A percentile compares a stretch with the other conserved stretches of the same genome.
Conservation (phyloP, 345 rosid genomes). For the Xanthoceras sorbifolium region DNA sequence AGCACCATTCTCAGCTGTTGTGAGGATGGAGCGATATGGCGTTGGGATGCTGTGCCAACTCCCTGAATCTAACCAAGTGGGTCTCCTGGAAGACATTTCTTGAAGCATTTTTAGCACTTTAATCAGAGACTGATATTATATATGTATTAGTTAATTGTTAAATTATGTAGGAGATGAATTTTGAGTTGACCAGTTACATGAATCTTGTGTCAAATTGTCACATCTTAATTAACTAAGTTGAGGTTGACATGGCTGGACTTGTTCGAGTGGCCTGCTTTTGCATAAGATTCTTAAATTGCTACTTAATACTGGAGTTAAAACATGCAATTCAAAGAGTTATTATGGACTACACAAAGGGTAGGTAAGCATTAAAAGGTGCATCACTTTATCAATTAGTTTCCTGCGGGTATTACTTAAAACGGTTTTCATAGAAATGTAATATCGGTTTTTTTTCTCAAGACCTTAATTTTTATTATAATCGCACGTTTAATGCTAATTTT, state of each 20-base stretch:
- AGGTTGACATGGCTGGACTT: not conserved
- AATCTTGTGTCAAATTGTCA: not conserved
- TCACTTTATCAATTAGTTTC: too few species aligned
- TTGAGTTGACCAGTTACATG: not conserved
- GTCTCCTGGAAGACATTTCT: not conserved
- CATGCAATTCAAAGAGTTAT: not conserved
- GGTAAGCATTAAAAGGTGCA: too few species aligned
- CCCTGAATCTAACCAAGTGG: slow-evolving; percentile 17
- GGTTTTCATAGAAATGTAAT: too few species aligned
- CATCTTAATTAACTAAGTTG: not conserved
- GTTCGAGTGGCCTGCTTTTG: not conserved
- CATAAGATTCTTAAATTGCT: too few species aligned
- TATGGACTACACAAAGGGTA: too few species aligned
- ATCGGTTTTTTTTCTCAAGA: too few species aligned
- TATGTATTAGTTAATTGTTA: not conserved
- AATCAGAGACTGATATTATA: not conserved
- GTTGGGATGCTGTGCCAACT: slow-evolving; percentile 71
- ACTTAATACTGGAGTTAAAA: not conserved
- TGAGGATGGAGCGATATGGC: slow-evolving; percentile 95
- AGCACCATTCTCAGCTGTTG: slow-evolving; percentile 94
- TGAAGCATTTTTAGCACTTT: not conserved
- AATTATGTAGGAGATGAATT: slow-evolving; percentile 8
- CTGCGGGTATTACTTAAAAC: too few species aligned
- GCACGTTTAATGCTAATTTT: too few species aligned
- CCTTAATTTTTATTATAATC: too few species aligned